Evolutionary conservation across 257 asterid genomes (phyloP).

Genomic region (Solanum pennellii): DNA sequence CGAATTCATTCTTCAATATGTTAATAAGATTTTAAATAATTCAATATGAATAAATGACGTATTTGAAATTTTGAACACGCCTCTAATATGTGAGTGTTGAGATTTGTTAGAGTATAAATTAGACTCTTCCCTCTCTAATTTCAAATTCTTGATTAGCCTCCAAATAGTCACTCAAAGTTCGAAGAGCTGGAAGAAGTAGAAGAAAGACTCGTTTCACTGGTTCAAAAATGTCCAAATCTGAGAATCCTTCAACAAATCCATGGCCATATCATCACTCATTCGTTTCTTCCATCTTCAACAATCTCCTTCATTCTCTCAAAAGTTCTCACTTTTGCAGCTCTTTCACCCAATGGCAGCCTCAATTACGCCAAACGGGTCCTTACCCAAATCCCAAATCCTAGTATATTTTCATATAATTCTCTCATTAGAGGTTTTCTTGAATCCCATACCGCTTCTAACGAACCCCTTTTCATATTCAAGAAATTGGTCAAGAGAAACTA

Average conservation of each 20-base stretch:
- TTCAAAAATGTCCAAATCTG: conserved; percentile 54
- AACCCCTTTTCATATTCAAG: conserved; percentile 39
- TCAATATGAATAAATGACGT: not conserved
- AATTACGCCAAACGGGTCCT: conserved; percentile 38
- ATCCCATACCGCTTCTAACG: conserved; percentile 11
- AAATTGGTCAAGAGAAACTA: conserved; percentile 20
- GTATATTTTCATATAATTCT: conserved; percentile 43
- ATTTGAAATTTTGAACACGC: not conserved
- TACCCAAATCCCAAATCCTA: conserved; percentile 33
- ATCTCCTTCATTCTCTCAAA: conserved; percentile 45
- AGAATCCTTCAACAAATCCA: conserved; percentile 55
- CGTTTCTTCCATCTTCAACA: conserved; percentile 20
- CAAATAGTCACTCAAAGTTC: not conserved
- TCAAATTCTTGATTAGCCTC: not conserved
- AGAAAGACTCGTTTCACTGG: conserved; percentile 31
- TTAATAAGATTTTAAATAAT: not conserved
- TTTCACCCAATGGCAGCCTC: conserved; percentile 27
- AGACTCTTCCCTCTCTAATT: not conserved
- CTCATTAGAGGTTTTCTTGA: conserved; percentile 45
- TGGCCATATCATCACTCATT: conserved; percentile 40
- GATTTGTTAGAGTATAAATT: not conserved
- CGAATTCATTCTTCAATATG: not conserved
- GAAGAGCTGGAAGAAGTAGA: conserved; percentile 30
- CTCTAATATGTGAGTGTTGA: not conserved
- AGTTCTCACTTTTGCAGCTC: conserved; percentile 50